Evolutionary conservation across 192 early-diverging fungal species (phyloP).

Genomic region (Coemansia sp.): DNA sequence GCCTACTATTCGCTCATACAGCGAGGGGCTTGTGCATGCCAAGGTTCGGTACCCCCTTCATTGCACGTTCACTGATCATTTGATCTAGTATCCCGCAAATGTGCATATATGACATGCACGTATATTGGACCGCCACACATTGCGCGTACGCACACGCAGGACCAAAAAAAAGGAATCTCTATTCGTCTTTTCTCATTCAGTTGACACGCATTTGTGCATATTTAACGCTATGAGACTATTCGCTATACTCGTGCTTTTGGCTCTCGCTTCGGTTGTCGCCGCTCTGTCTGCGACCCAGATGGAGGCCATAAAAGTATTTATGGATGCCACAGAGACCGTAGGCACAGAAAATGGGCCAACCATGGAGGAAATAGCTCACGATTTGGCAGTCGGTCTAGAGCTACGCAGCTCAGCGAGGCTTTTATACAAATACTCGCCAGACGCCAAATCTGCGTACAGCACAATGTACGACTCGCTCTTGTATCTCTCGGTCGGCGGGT

Average conservation of each 20-base stretch:
- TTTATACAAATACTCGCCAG: constrained; percentile 49
- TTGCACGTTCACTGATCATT: no score
- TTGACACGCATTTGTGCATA: background rate
- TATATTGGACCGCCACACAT: constrained; percentile 1
- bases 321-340: constrained; percentile 17
- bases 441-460: constrained; percentile 31
- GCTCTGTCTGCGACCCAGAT: constrained; percentile 27
- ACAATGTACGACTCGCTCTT: constrained; percentile 40
- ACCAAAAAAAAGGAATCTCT: background rate
- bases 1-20: no score
- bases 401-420: constrained; percentile 32
- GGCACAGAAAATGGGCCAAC: constrained; percentile 24
- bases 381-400: constrained; percentile 31
- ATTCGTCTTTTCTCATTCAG: background rate
- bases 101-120: background rate
- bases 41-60: no score
- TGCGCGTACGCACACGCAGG: background rate
- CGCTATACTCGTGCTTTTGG: background rate
- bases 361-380: constrained; percentile 41
- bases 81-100: no score
- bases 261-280: constrained; percentile 5
- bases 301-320: constrained; percentile 29
- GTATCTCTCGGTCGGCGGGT: constrained; percentile 33
- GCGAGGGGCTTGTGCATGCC: no score
- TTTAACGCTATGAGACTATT: background rate